Evolutionary conservation across 164 flowering plant species (phyloP).

Genomic region (Tinospora cordifolia): DNA sequence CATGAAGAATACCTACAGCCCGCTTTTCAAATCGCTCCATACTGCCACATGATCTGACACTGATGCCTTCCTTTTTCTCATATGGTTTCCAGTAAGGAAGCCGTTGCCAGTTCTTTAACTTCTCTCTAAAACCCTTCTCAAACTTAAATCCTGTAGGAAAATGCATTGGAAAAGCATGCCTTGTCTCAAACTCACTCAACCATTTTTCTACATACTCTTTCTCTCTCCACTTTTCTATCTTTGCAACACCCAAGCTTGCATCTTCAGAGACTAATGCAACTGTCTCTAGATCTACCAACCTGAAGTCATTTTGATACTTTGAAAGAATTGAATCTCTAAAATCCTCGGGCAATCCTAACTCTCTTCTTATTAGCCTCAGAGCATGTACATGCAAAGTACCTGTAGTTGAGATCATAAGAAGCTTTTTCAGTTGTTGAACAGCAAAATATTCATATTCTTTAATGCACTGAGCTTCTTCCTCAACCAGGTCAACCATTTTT

Average conservation of each 20-base stretch:
- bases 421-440: slow-evolving; percentile 50
- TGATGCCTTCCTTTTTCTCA: slow-evolving; percentile 36
- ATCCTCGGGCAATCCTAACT: slow-evolving; percentile 72
- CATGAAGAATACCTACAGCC: slow-evolving; percentile 73
- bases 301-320: slow-evolving; percentile 47
- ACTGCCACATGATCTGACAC: slow-evolving; percentile 47
- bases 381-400: slow-evolving; percentile 64
- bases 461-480: slow-evolving; percentile 42
- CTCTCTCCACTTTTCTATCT: slow-evolving; percentile 80
- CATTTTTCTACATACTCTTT: slow-evolving; percentile 74
- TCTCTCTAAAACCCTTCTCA: slow-evolving; percentile 52
- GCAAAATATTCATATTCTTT: slow-evolving; percentile 32
- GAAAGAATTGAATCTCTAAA: slow-evolving; percentile 54
- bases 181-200: slow-evolving; percentile 82
- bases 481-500: slow-evolving; percentile 40
- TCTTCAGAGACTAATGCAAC: slow-evolving; percentile 51
- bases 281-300: slow-evolving; percentile 49
- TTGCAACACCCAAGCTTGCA: slow-evolving; percentile 43
- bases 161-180: slow-evolving; percentile 63
- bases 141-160: slow-evolving; percentile 77
- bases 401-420: slow-evolving; percentile 60
- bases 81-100: slow-evolving; percentile 69
- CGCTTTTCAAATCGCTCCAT: slow-evolving; percentile 71
- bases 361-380: slow-evolving; percentile 56
- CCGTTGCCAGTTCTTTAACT: slow-evolving; percentile 77